These are phyloP conservation scores for Zasmidium citrigriseum DNA, from an alignment of 2,329 filamentous ascomycete species.

Conservation along the genomic window DNA sequence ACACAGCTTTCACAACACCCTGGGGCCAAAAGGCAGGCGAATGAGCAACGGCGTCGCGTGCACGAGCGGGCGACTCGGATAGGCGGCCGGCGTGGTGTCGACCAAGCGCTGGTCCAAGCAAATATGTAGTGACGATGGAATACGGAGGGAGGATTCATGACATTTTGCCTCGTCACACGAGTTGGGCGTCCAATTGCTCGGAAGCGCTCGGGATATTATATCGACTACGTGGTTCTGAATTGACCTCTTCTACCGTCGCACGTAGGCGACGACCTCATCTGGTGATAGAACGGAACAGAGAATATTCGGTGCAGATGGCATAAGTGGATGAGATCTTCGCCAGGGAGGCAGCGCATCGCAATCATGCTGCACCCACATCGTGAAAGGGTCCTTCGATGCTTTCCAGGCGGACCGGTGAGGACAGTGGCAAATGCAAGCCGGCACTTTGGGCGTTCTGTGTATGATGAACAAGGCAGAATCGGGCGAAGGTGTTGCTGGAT, in stretches of 20 bases:
- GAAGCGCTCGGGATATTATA: background rate
- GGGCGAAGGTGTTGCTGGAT: background rate
- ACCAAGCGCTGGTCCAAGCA: conserved; percentile 3
- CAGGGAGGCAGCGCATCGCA: background rate
- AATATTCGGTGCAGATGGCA: conserved; percentile 2
- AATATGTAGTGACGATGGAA: background rate
- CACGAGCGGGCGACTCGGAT: background rate
- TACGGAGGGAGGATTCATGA: background rate
- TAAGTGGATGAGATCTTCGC: background rate
- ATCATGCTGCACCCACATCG: background rate
- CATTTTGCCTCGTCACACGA: background rate
- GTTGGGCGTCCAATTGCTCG: background rate
- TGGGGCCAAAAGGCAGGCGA: background rate
- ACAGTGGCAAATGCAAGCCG: background rate
- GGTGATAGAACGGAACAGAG: background rate
- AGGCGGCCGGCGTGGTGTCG: background rate
- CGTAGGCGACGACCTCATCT: background rate
- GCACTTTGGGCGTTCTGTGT: background rate
- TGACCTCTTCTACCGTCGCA: background rate
- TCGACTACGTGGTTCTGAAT: background rate
- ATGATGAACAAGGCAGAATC: background rate
- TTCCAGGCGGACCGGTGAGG: background rate
- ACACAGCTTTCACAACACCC: background rate
- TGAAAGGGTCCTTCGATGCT: background rate
- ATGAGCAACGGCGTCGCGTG: conserved; percentile 1